These are phyloP conservation scores for Oryza meridionalis DNA, from an alignment of 176 grass and related monocot genomes.

Conservation along the genomic window DNA sequence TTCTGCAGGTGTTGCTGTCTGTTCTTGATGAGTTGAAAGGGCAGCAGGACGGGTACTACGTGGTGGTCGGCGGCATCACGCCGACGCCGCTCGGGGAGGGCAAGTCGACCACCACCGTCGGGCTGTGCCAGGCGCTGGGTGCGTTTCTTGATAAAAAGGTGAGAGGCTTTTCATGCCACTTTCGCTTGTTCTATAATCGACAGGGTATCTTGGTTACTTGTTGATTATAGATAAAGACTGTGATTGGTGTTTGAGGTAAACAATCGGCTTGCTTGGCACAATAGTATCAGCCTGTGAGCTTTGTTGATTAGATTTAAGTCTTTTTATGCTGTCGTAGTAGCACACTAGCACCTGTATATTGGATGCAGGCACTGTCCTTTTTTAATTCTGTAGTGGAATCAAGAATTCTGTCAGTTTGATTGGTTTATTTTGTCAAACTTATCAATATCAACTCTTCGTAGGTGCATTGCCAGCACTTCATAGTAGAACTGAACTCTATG, in stretches of 20 bases:
- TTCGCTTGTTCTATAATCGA: background rate
- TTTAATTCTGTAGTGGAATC: background rate
- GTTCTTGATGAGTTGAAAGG: constrained; percentile 63
- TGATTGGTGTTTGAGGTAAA: background rate
- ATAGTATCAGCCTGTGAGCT: background rate
- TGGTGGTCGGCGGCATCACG: constrained; percentile 91
- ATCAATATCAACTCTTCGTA: background rate
- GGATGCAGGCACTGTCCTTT: background rate
- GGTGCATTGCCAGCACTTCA: background rate
- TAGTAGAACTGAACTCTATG: background rate
- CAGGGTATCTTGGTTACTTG: background rate
- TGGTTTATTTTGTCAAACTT: constrained; percentile 12
- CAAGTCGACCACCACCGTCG: constrained; percentile 90
- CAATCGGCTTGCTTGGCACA: background rate
- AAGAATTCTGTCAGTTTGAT: background rate
- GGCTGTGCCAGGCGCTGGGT: constrained; percentile 88
- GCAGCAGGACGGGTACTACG: constrained; percentile 89
- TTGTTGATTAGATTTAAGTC: too few species aligned
- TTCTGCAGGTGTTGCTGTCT: constrained; percentile 67
- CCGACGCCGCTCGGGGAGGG: constrained; percentile 95
- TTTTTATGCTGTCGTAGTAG: too few species aligned
- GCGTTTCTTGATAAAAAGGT: constrained; percentile 98
- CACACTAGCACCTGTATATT: too few species aligned
- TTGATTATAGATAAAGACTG: background rate
- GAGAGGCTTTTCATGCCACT: background rate